Evolutionary conservation across 169 alveolate genomes (phyloP), one percentile per base, ranked within the genome.

Genomic region (Cyclospora cayetanensis): DNA sequence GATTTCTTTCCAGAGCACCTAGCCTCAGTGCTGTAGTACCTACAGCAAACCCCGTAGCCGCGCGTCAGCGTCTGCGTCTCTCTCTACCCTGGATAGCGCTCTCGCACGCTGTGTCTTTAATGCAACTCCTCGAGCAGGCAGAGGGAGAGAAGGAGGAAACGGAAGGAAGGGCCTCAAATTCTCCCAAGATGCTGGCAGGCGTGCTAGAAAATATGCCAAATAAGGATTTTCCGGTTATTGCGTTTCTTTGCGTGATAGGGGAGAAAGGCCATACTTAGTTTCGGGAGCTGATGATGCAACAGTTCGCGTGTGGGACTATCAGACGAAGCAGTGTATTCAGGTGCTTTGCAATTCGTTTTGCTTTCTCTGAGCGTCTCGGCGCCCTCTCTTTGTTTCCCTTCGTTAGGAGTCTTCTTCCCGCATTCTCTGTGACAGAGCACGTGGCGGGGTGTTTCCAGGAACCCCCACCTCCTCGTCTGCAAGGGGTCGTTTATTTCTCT

Each of bases 281-380:
- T 97, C 99, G 29, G 99, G 99, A 20, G 97, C 99, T 20, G 99
- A 99, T 94, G 99, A 99, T 94, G 95, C 96, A 82, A 97, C 98
- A 12, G 98, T 99, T n/a, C 98, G 99, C 83, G 98, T 99, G 9
- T 99, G 99, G 99, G 99, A 99, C 91, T 99, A 98, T 92, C 99
- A 98, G 93, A 98, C 99, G 31, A 98, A 98, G 94, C 98, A 98
- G 93, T 99, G 99, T 90, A 93, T 99, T 41, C 99, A 97, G 94
- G 94, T 91, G 35, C 70, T 4, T 4, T n/a, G n/a, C n/a, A n/a
- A n/a, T n/a, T n/a, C n/a, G n/a, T n/a, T n/a, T n/a, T n/a, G n/a
- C n/a, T n/a, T n/a, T n/a, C n/a, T n/a, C n/a, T n/a, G n/a, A n/a
- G n/a, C n/a, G n/a, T n/a, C n/a, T n/a, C n/a, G n/a, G n/a, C n/a